Conservation (phyloP, 768 basidiomycete species). For the Calocera cornea region DNA sequence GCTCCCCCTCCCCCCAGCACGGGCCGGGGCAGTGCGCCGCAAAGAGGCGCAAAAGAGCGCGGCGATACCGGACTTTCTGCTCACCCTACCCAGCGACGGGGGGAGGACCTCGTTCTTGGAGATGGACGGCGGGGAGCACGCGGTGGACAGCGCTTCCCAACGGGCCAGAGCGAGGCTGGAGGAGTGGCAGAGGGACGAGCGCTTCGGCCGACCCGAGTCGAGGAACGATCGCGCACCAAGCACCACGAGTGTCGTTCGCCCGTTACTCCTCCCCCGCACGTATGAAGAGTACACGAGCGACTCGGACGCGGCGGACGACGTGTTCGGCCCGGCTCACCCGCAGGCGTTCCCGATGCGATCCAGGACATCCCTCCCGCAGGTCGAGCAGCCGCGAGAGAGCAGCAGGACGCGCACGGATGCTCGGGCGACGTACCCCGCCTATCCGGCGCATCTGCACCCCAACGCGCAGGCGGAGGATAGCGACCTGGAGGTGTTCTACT, state of each 20-base stretch:
- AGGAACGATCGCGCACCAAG: neutral
- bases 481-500: neutral
- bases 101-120: neutral
- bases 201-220: too few species aligned
- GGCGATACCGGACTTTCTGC: neutral
- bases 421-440: neutral
- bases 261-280: neutral
- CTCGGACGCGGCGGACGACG: neutral
- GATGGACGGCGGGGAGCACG: neutral
- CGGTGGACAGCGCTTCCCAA: neutral
- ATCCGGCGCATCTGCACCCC: neutral
- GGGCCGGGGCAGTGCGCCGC: neutral
- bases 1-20: neutral
- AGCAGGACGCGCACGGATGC: neutral
- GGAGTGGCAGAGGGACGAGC: too few species aligned
- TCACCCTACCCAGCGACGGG: neutral
- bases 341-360: neutral
- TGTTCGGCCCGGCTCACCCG: neutral
- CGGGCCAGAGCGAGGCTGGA: neutral
- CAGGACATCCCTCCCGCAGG: neutral
- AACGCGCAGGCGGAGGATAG: neutral
- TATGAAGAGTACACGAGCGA: neutral
- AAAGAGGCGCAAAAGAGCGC: neutral
- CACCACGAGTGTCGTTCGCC: neutral
- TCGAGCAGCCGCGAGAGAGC: neutral